These are phyloP conservation scores for Quercus phellos DNA, from an alignment of 331 rosid genomes.

Conservation along the genomic window DNA sequence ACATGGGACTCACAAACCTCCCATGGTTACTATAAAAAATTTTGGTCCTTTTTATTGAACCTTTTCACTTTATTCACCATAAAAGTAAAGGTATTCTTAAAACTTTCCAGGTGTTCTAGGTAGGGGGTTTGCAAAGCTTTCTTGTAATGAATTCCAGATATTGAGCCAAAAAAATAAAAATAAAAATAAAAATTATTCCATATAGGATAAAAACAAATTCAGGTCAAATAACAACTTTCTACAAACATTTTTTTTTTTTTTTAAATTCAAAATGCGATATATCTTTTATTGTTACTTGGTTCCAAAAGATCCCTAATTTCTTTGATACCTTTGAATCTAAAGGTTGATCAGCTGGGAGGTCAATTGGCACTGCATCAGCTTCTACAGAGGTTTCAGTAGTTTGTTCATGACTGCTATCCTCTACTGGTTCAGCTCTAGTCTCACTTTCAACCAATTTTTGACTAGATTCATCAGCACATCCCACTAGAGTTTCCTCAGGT, in stretches of 20 bases:
- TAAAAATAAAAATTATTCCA: background rate
- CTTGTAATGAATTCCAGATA: background rate
- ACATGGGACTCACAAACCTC: background rate
- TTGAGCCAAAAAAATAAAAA: background rate
- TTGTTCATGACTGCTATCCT: constrained; percentile 31
- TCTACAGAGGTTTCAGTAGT: constrained; percentile 31
- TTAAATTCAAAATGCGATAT: background rate
- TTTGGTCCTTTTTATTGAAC: background rate
- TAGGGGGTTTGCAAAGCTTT: background rate
- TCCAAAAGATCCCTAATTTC: background rate
- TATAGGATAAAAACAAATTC: background rate
- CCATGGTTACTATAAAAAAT: background rate
- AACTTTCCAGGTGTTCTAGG: background rate
- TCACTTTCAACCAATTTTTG: constrained; percentile 20
- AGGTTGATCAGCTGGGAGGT: constrained; percentile 35
- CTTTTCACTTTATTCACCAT: background rate
- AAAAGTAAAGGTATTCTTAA: background rate
- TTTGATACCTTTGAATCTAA: constrained; percentile 46
- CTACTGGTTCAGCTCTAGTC: constrained; percentile 19
- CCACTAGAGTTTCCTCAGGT: constrained; percentile 26
- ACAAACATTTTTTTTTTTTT: background rate
- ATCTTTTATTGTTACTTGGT: background rate
- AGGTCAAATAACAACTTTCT: background rate
- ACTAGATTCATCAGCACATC: constrained; percentile 19
- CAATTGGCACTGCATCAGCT: constrained; percentile 21